Evolutionary conservation across 768 basidiomycete species (phyloP).

Genomic region (Suillus subaureus): DNA sequence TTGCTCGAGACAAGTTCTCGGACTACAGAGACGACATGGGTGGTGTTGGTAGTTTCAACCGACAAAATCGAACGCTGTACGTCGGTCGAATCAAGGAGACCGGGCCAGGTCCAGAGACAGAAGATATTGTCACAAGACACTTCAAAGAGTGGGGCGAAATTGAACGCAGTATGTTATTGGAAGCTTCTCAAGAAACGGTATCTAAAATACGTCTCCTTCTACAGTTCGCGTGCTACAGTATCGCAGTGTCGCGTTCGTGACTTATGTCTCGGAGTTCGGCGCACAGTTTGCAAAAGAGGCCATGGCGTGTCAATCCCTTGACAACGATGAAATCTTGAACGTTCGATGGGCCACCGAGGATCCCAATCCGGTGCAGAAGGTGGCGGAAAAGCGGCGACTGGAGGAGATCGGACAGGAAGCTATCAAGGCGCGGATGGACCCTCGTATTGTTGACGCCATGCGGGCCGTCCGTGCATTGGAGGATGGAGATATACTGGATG

Average conservation of each 20-base stretch:
- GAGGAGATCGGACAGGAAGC: conserved; percentile 86
- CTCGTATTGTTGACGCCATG: conserved; percentile 87
- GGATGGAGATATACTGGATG: conserved; percentile 58
- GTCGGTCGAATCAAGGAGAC: conserved; percentile 94
- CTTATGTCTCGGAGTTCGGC: conserved; percentile 81
- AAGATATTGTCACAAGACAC: conserved; percentile 87
- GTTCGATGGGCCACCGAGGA: conserved; percentile 99
- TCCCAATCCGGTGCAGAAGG: conserved; percentile 91
- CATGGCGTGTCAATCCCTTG: conserved; percentile 98
- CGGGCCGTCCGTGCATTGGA: conserved; percentile 85
- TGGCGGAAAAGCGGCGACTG: conserved; percentile 80
- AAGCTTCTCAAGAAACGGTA: neutral
- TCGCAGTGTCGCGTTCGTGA: conserved; percentile 96
- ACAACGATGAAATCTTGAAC: conserved; percentile 97
- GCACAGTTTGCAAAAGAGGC: conserved; percentile 98
- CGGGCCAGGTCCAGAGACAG: conserved; percentile 84
- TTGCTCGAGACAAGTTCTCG: conserved; percentile 94
- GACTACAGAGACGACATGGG: conserved; percentile 99
- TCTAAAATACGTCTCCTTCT: conserved; percentile 11
- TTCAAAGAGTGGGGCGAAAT: conserved; percentile 97
- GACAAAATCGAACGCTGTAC: conserved; percentile 94
- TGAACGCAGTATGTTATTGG: conserved; percentile 71
- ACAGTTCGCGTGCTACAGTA: conserved; percentile 91
- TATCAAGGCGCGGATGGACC: conserved; percentile 84
- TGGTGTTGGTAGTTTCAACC: conserved; percentile 94